A percentile compares a stretch with the other conserved stretches of the same genome.
Evolutionary conservation across 305 asterid genomes (phyloP).

Genomic region (Salvia sclarea): DNA sequence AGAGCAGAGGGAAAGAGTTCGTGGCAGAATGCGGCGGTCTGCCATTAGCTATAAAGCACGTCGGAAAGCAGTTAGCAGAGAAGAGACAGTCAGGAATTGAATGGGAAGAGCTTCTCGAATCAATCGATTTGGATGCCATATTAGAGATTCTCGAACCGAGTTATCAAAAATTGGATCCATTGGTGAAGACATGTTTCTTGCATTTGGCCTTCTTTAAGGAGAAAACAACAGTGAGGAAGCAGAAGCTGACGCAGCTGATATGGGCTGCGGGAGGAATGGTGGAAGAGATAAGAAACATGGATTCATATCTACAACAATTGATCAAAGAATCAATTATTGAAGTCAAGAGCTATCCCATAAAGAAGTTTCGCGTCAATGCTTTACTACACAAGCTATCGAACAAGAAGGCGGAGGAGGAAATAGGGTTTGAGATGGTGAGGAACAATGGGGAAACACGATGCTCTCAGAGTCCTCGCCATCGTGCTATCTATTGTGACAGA

Average conservation of each 20-base stretch:
- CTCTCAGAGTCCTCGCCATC: no score
- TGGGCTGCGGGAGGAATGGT: conserved; percentile 21
- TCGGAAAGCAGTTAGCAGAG: background rate
- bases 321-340: background rate
- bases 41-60: conserved; percentile 33
- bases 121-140: background rate
- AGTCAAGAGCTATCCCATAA: background rate
- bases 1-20: conserved; percentile 1
- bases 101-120: background rate
- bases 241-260: conserved; percentile 6
- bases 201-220: conserved; percentile 5
- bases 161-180: background rate
- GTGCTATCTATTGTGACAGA: no score
- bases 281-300: no score
- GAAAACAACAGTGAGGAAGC: background rate
- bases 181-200: background rate
- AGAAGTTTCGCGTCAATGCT: background rate
- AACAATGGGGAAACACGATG: no score
- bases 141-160: background rate
- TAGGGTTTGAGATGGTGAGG: background rate
- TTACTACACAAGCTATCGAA: background rate
- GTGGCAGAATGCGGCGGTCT: conserved; percentile 26
- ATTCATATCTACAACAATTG: background rate
- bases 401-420: background rate
- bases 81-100: background rate